Conservation (phyloP, 192 early-diverging fungal species). For the Nowakowskiella sp. region DNA sequence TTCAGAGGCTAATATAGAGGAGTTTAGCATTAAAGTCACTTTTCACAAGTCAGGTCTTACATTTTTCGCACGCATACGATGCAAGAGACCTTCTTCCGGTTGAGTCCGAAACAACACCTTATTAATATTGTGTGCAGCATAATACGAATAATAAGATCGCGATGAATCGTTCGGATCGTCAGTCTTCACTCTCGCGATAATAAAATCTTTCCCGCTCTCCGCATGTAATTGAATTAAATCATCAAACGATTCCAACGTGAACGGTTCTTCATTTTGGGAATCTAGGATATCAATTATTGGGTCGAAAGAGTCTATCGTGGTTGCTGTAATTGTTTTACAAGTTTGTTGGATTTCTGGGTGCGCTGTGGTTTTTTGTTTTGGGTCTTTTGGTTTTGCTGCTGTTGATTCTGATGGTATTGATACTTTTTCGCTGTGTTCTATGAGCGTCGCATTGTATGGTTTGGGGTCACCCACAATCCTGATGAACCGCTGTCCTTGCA, state of each 20-base stretch:
- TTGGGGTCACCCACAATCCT: too few species aligned
- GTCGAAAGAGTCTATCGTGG: too few species aligned
- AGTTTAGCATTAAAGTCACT: not conserved
- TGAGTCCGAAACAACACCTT: slow-evolving; percentile 69
- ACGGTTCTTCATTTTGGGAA: slow-evolving; percentile 60
- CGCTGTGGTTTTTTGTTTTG: too few species aligned
- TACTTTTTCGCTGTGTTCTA: too few species aligned
- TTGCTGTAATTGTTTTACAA: too few species aligned
- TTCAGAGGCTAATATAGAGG: slow-evolving; percentile 53
- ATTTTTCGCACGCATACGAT: slow-evolving; percentile 68
- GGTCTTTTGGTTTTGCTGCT: too few species aligned
- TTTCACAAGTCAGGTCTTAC: slow-evolving; percentile 33
- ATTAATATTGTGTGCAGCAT: slow-evolving; percentile 67
- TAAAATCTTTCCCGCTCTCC: slow-evolving; percentile 55
- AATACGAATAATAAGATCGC: slow-evolving; percentile 55
- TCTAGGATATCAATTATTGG: slow-evolving; percentile 48
- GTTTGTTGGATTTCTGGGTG: too few species aligned
- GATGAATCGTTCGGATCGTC: slow-evolving; percentile 47
- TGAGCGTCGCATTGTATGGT: too few species aligned
- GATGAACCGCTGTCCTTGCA: too few species aligned
- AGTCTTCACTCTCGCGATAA: slow-evolving; percentile 59
- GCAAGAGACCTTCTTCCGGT: slow-evolving; percentile 64
- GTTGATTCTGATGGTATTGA: too few species aligned
- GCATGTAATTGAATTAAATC: slow-evolving; percentile 48
- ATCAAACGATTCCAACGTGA: slow-evolving; percentile 60